These are phyloP conservation scores for Epicoccum sorghinum DNA, from an alignment of 2,329 filamentous ascomycete genomes.

Conservation along the genomic window DNA sequence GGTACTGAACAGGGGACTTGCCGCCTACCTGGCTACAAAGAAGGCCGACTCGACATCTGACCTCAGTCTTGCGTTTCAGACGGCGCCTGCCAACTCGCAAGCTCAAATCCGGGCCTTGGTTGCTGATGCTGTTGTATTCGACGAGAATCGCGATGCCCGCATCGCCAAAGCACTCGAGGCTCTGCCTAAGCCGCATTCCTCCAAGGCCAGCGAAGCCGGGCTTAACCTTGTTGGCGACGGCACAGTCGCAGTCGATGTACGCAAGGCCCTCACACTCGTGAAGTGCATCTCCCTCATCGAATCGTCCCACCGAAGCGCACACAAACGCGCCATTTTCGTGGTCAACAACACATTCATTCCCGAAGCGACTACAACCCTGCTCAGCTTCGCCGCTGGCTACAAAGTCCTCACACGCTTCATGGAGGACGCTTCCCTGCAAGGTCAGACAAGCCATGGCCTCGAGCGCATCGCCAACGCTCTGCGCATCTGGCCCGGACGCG, in stretches of 20 bases:
- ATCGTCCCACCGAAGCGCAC: conserved; percentile 43
- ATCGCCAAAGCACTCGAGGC: conserved; percentile 61
- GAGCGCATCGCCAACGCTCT: conserved; percentile 53
- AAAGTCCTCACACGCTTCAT: conserved; percentile 49
- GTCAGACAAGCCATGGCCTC: conserved; percentile 46
- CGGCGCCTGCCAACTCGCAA: conserved; percentile 78
- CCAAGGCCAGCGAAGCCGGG: conserved; percentile 43
- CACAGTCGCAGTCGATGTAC: conserved; percentile 63
- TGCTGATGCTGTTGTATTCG: conserved; percentile 64
- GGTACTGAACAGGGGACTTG: conserved; percentile 71
- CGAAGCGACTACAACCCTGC: conserved; percentile 50
- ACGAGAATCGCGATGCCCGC: conserved; percentile 57
- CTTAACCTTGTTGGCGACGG: conserved; percentile 59
- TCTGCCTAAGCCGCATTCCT: conserved; percentile 51
- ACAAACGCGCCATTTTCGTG: conserved; percentile 46
- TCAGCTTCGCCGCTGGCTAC: conserved; percentile 55
- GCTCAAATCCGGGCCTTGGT: conserved; percentile 66
- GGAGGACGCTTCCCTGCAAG: conserved; percentile 38
- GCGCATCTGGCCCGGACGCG: conserved; percentile 55
- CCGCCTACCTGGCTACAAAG: conserved; percentile 65
- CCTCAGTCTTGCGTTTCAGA: conserved; percentile 71
- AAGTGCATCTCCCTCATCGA: conserved; percentile 62
- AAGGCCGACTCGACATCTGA: conserved; percentile 56
- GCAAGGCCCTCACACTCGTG: conserved; percentile 63
- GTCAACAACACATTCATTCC: conserved; percentile 51